Evolutionary conservation across 2,329 filamentous ascomycete genomes (phyloP).

Genomic region (Fonsecaea erecta): DNA sequence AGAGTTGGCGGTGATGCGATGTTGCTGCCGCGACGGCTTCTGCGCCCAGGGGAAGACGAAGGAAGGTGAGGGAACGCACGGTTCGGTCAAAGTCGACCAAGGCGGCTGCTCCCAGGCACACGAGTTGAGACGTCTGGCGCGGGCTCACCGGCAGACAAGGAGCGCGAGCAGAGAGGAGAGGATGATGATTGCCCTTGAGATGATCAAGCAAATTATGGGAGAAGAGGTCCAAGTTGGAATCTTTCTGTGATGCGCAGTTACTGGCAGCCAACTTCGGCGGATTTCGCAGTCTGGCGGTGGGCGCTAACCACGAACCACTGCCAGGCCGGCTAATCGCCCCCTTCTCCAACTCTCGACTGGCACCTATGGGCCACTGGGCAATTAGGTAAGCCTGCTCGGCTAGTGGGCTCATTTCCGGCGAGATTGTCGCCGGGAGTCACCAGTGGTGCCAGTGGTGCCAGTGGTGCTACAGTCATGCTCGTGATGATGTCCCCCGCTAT

Average conservation of each 20-base stretch:
- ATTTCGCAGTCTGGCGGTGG: constrained; percentile 14
- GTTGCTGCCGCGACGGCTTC: background rate
- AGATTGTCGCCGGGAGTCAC: background rate
- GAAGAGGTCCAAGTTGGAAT: constrained; percentile 5
- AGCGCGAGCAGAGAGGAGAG: constrained; percentile 4
- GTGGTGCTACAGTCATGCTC: constrained; percentile 2
- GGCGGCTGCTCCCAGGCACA: background rate
- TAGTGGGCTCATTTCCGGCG: background rate
- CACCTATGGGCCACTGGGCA: no score
- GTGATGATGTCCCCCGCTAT: constrained; percentile 2
- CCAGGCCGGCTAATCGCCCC: background rate
- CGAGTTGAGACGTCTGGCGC: background rate
- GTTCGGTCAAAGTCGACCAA: background rate
- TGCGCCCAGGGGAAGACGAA: constrained; percentile 19
- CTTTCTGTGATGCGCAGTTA: constrained; percentile 12
- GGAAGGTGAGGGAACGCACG: constrained; percentile 7
- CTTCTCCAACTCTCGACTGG: background rate
- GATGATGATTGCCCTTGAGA: background rate
- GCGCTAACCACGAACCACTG: constrained; percentile 4
- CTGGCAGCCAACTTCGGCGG: constrained; percentile 12
- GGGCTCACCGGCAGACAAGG: background rate
- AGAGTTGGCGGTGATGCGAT: background rate
- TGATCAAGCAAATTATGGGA: background rate
- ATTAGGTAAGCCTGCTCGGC: background rate
- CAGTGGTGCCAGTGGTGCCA: no score